Conservation (phyloP, 352 stramenopile species). For the Globisporangium heterothallicum region DNA sequence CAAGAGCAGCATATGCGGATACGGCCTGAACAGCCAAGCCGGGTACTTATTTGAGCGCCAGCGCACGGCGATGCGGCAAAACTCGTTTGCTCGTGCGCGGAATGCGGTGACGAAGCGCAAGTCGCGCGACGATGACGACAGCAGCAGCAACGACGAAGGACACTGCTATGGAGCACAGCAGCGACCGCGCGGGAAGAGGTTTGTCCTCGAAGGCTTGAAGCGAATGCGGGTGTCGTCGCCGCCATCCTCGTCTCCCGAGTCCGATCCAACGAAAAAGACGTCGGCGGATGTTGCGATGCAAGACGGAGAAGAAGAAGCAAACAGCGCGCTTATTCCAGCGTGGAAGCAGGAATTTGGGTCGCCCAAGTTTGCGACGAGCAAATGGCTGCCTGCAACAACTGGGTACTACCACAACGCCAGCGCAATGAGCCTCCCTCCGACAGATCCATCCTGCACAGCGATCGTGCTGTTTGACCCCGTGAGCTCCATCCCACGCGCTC, state of each 20-base stretch:
- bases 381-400: slow-evolving; percentile 5
- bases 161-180: slow-evolving; percentile 6
- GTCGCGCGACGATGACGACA: slow-evolving; percentile 19
- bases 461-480: slow-evolving; percentile 60
- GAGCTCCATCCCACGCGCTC: slow-evolving; percentile 17
- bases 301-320: not conserved
- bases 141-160: slow-evolving; percentile 11
- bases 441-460: slow-evolving; percentile 30
- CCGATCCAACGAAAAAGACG: slow-evolving; percentile 10
- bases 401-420: slow-evolving; percentile 4
- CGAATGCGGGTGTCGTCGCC: slow-evolving; percentile 63
- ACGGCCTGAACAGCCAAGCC: slow-evolving; percentile 30
- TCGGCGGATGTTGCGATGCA: slow-evolving; percentile 24
- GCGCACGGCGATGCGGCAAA: slow-evolving; percentile 34
- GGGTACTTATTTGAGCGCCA: slow-evolving; percentile 40
- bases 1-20: slow-evolving; percentile 22
- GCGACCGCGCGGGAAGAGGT: slow-evolving; percentile 16
- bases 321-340: slow-evolving; percentile 5
- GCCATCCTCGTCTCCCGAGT: slow-evolving; percentile 13
- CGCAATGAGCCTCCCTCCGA: slow-evolving; percentile 13
- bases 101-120: slow-evolving; percentile 36
- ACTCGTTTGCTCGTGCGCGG: slow-evolving; percentile 37
- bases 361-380: not conserved
- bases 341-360: not conserved
- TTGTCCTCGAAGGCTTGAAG: slow-evolving; percentile 60